Evolutionary conservation across 2,329 filamentous ascomycete genomes (phyloP).

Genomic region (Xylariaceae sp.): DNA sequence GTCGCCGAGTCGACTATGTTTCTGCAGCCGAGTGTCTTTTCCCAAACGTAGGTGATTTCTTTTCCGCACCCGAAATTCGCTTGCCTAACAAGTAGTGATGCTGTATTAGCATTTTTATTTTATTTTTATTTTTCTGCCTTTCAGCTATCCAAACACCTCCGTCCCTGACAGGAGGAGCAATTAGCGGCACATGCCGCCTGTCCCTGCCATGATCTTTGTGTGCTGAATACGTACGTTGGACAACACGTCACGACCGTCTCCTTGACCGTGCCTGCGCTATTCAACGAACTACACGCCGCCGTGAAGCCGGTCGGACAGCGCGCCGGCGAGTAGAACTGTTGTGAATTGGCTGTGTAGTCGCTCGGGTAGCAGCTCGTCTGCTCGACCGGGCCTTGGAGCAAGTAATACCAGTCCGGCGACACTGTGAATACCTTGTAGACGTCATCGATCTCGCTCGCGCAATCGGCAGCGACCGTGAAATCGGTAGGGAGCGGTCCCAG

Average conservation of each 20-base stretch:
- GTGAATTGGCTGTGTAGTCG: conserved; percentile 17
- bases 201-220: no score
- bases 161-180: neutral
- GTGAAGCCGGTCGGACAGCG: conserved; percentile 32
- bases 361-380: conserved; percentile 31
- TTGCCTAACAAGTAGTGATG: conserved; percentile 11
- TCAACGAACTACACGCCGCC: conserved; percentile 22
- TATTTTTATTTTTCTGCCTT: no score
- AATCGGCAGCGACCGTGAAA: conserved; percentile 9
- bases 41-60: conserved; percentile 14
- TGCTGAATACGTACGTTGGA: conserved; percentile 28
- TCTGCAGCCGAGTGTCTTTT: conserved; percentile 28
- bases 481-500: conserved; percentile 21
- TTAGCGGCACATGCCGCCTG: neutral
- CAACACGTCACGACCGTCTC: conserved; percentile 32
- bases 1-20: neutral
- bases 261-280: neutral
- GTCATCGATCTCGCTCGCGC: neutral
- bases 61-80: conserved; percentile 20
- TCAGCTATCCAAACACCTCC: no score
- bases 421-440: conserved; percentile 18
- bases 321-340: conserved; percentile 31
- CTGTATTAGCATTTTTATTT: neutral
- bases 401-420: conserved; percentile 11
- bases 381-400: conserved; percentile 26